Base-by-base conservation (phyloP, 2,329 filamentous ascomycete genomes). In the Ceratocystis destructans region DNA sequence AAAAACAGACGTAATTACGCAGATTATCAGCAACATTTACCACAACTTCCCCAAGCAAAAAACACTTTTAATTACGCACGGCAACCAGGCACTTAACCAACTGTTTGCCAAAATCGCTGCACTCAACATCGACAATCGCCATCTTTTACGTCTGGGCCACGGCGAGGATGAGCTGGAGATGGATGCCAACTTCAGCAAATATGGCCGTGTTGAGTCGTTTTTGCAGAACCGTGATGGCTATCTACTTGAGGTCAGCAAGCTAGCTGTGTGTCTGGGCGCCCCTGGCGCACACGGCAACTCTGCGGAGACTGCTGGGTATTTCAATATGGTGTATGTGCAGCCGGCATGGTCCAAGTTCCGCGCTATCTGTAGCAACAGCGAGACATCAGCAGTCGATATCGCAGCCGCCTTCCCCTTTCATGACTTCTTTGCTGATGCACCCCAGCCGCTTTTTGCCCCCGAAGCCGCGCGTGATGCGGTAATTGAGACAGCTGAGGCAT, bases 21-120 rank as follows among this genome's bases (percentile, higher is more conserved):
- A 99, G 75, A 95, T 97, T 74, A 99, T 99, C 77, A 96, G 90
- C 78, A 96, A 97, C 75, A 88, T 99, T 71, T 99, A 99, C 73
- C 93, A 97, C 79, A 96, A 97, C 76, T 99, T 96, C 74, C 92
- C 94, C 6, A 81, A 87, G 69, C 91, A 99, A 75, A 88, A 90
- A 71, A 99, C 94, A 0, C 79, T 99, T 20, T 83, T 99, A 50
- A 85, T 99, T 69, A 94, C 94, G 3, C 94, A 99, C 75, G 97
- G 93, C 76, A 99, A 99, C 73, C 95, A 99, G 75, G 95, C 94
- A 1, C 79, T 99, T 8, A 99, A 99, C 72, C 94, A 99, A 74
- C 81, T 99, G 1, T 99, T 99, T 77, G 89, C 95, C 71, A 99
- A 99, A 78, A 99, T 99, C 69, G 87, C 93, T n/a, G 89, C 88